These are phyloP conservation scores for Curvularia lunata DNA, from an alignment of 2,329 filamentous ascomycete species.

Conservation along the genomic window DNA sequence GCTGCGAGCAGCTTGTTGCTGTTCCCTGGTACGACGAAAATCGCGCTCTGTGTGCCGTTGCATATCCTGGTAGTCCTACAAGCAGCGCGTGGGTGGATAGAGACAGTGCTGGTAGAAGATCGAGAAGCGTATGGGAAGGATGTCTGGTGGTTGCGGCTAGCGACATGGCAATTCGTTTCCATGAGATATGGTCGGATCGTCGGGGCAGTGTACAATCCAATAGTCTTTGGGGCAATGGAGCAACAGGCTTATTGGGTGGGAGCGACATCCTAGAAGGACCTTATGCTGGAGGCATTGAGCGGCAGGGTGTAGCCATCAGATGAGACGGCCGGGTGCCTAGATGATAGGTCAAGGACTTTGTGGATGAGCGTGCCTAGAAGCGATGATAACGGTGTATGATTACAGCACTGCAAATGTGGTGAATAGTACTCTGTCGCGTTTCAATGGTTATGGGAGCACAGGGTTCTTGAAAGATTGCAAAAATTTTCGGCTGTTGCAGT, in stretches of 20 bases:
- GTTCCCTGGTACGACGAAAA: constrained; percentile 83
- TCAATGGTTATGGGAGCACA: neutral
- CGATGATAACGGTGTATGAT: neutral
- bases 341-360: neutral
- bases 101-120: constrained; percentile 25
- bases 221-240: constrained; percentile 54
- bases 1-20: constrained; percentile 81
- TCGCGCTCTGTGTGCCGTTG: constrained; percentile 84
- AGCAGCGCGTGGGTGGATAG: constrained; percentile 12
- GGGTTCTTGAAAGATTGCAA: neutral
- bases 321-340: constrained; percentile 22
- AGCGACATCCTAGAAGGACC: constrained; percentile 84
- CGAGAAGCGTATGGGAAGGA: constrained; percentile 68
- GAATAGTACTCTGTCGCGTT: too few relatives aligned
- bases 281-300: constrained; percentile 72
- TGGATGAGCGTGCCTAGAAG: neutral
- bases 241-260: constrained; percentile 67
- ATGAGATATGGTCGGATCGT: constrained; percentile 85
- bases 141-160: constrained; percentile 92
- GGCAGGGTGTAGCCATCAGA: constrained; percentile 60
- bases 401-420: neutral
- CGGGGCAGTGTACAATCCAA: constrained; percentile 52
- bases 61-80: constrained; percentile 73
- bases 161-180: constrained; percentile 91
- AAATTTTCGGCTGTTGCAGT: neutral